phyloP scores from a whole-genome alignment of 371 early-diverging fungal species.

The Zychaea mexicana region DNA sequence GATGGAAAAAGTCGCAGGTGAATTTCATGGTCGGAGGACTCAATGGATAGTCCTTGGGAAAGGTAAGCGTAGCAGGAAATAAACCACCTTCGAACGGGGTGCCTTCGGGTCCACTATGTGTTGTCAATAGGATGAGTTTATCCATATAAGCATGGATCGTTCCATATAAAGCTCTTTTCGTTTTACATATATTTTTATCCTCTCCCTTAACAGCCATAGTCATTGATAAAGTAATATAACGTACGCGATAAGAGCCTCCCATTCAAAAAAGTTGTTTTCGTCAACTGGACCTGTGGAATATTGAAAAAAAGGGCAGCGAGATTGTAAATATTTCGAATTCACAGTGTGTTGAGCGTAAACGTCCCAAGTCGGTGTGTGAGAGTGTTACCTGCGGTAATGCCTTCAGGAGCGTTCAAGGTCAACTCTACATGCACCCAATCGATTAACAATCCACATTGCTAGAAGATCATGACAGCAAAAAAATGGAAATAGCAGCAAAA shows the following conservation, averaged over 20 bases:
- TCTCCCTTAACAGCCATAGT: neutral
- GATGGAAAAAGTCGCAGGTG: slow-evolving; percentile 93
- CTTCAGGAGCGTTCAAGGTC: slow-evolving; percentile 94
- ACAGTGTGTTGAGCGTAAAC: too few species aligned
- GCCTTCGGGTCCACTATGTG: slow-evolving; percentile 85
- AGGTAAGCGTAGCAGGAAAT: slow-evolving; percentile 83
- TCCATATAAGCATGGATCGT: neutral
- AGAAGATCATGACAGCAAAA: neutral
- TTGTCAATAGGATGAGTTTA: slow-evolving; percentile 4
- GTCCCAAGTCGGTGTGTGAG: neutral
- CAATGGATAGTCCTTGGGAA: slow-evolving; percentile 95
- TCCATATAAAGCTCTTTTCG: neutral
- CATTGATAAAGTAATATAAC: slow-evolving; percentile 22
- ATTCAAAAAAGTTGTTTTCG: slow-evolving; percentile 94
- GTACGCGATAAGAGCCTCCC: slow-evolving; percentile 96
- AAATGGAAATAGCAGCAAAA: slow-evolving; percentile 6
- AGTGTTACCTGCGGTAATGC: slow-evolving; percentile 86
- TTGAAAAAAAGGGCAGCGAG: neutral
- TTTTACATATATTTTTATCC: neutral
- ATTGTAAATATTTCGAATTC: neutral
- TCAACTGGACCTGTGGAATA: slow-evolving; percentile 71
- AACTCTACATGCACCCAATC: slow-evolving; percentile 65
- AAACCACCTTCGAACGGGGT: slow-evolving; percentile 92
- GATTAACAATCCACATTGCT: too few species aligned
- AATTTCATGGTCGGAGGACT: slow-evolving; percentile 92